These are phyloP conservation scores for Nemania sp. DNA, from an alignment of 2,329 filamentous ascomycete species.

Conservation along the genomic window DNA sequence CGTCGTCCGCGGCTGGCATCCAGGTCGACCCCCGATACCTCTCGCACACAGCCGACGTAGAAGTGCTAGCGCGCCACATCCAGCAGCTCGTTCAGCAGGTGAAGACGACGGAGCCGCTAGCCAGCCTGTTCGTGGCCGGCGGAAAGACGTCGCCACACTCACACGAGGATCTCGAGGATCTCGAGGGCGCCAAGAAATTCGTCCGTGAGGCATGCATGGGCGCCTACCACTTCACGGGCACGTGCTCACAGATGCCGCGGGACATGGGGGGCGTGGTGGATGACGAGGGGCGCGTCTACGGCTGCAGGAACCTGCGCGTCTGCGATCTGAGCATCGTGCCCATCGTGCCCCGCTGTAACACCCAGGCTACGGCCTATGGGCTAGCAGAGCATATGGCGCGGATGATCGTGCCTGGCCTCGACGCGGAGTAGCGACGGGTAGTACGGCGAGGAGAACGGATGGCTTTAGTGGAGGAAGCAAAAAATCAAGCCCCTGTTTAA, in stretches of 20 bases:
- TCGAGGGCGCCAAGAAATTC: slow-evolving; percentile 3
- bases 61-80: not conserved
- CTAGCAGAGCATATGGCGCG: slow-evolving; percentile 20
- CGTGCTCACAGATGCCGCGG: slow-evolving; percentile 22
- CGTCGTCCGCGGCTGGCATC: too few relatives aligned
- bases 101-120: too few relatives aligned
- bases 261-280: slow-evolving; percentile 25
- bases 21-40: too few relatives aligned
- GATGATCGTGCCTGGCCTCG: slow-evolving; percentile 23
- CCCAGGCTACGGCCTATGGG: slow-evolving; percentile 25
- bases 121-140: too few relatives aligned
- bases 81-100: too few relatives aligned
- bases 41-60: not conserved
- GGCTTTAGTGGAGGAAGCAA: too few relatives aligned
- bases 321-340: slow-evolving; percentile 26
- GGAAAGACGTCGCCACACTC: not conserved
- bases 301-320: slow-evolving; percentile 19
- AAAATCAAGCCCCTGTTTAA: too few relatives aligned
- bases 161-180: slow-evolving; percentile 1
- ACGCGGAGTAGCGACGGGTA: too few relatives aligned
- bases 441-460: too few relatives aligned
- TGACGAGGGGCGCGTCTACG: slow-evolving; percentile 15
- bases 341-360: slow-evolving; percentile 9
- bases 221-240: slow-evolving; percentile 16
- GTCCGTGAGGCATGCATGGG: slow-evolving; percentile 4